Base-by-base conservation (phyloP, 306 rosid genomes). In the Fragaria ananassa region DNA sequence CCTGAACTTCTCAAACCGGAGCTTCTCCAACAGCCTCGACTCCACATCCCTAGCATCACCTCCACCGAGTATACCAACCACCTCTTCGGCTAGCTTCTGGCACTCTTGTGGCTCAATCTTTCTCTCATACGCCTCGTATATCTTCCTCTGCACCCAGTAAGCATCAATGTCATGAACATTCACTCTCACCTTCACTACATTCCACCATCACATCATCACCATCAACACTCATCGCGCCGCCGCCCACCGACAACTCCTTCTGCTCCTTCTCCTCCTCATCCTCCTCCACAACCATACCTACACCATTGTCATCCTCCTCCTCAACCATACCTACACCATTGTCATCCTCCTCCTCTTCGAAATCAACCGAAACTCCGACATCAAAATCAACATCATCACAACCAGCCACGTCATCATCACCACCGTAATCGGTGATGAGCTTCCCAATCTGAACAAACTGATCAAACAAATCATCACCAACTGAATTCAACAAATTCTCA, bases 141-240 rank as follows among this genome's bases (percentile, higher is more conserved):
- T 91, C 82, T 94, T 94, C 88, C 98, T 85, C 85, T 91, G 98
- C 66, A 94, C 89, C 98, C 98, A 91, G 81, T 91, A 94, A 6
- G 98, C 98, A 85, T 89, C 97, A 72, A 94, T 91, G 80, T 89
- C 97, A 85, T 91, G 96, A 71, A 89, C 98, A 84, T 94, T 90
- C 15, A 60, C 77, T 77, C 97, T 83, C 81, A 29, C 86, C 88
- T 50, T 85, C 93, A 54, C 56, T 17, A 50, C n/a, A 14, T 50
- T 91, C 96, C 34, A 79, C 85, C 92, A 83, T 84, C 23, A 86
- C 89, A 34, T 89, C 93, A 19, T 89, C 93, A 19, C 41, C 5
- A 37, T 37, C 41, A 5, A 37, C 41, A 37, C 7, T 37, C 41
- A 37, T 37, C 41, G 41, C 7, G 41, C 86, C 93, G 72, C 86